These are phyloP conservation scores for Penicillium sp. DNA, from an alignment of 2,329 filamentous ascomycete genomes.

Conservation along the genomic window DNA sequence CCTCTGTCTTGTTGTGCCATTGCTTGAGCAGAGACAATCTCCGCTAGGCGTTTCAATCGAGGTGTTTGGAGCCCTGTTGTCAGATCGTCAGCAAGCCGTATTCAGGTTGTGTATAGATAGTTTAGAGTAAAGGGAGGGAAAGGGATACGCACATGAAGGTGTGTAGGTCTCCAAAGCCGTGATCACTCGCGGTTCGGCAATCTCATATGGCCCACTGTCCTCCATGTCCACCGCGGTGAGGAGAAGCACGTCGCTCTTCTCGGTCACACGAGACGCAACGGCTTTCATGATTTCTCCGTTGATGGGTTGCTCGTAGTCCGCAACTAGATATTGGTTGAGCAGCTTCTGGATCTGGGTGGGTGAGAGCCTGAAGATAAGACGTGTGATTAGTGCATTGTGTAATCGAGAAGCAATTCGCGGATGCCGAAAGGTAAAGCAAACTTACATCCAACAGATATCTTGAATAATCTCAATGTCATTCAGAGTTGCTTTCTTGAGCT, in stretches of 20 bases:
- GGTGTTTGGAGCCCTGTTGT: slow-evolving; percentile 81
- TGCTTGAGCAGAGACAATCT: slow-evolving; percentile 94
- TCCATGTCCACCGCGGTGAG: slow-evolving; percentile 97
- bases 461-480: slow-evolving; percentile 99
- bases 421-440: too few relatives aligned
- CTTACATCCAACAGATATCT: slow-evolving; percentile 99
- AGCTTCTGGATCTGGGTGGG: slow-evolving; percentile 99
- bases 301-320: slow-evolving; percentile 98
- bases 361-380: slow-evolving; percentile 63
- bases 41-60: slow-evolving; percentile 88
- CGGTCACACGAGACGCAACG: slow-evolving; percentile 90
- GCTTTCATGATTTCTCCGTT: slow-evolving; percentile 99
- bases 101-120: background rate
- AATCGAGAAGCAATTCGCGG: background rate
- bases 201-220: slow-evolving; percentile 96
- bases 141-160: slow-evolving; percentile 73
- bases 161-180: slow-evolving; percentile 97
- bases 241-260: slow-evolving; percentile 95
- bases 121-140: background rate
- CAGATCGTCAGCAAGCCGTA: slow-evolving; percentile 28
- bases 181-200: slow-evolving; percentile 92
- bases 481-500: slow-evolving; percentile 96
- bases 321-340: slow-evolving; percentile 95
- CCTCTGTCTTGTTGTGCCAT: slow-evolving; percentile 91
- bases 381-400: slow-evolving; percentile 12